Percentiles rank a stretch among this genome's conserved stretches.
These are phyloP conservation scores for Macrophomina pseudophaseolina DNA, from an alignment of 2,329 filamentous ascomycete species.

Conservation along the genomic window DNA sequence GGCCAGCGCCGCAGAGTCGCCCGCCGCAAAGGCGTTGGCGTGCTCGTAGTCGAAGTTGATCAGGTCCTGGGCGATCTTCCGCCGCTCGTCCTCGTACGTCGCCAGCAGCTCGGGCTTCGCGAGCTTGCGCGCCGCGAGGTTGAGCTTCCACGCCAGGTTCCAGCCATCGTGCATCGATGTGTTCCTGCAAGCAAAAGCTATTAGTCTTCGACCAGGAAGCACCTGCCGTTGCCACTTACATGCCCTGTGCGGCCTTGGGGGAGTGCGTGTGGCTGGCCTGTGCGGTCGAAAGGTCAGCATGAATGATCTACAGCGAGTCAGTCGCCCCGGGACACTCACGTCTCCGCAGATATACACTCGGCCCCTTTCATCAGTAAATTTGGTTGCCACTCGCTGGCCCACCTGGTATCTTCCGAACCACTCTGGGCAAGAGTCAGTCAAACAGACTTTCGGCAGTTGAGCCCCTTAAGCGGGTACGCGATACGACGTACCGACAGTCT, in stretches of 20 bases:
- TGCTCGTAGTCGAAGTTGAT: slow-evolving; percentile 55
- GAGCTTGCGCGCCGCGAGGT: slow-evolving; percentile 45
- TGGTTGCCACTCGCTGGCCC: slow-evolving; percentile 54
- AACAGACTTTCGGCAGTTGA: background rate
- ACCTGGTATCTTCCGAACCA: slow-evolving; percentile 60
- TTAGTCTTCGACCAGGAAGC: slow-evolving; percentile 29
- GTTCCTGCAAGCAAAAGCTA: slow-evolving; percentile 34
- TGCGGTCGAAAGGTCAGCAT: slow-evolving; percentile 1
- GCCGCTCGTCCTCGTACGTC: slow-evolving; percentile 49
- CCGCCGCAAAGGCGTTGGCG: slow-evolving; percentile 60
- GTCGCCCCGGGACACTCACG: slow-evolving; percentile 34
- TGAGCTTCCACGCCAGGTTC: slow-evolving; percentile 53
- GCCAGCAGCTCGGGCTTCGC: slow-evolving; percentile 45
- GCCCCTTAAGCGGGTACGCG: background rate
- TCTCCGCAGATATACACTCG: slow-evolving; percentile 58
- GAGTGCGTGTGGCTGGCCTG: slow-evolving; percentile 49
- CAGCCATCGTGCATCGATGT: slow-evolving; percentile 50
- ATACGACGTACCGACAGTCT: slow-evolving; percentile 41
- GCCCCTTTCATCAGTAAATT: slow-evolving; percentile 49
- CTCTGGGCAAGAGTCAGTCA: slow-evolving; percentile 35
- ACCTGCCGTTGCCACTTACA: slow-evolving; percentile 38
- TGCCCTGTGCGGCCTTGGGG: slow-evolving; percentile 51
- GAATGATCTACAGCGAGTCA: slow-evolving; percentile 3
- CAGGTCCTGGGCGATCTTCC: slow-evolving; percentile 51
- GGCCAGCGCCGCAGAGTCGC: slow-evolving; percentile 67